Evolutionary conservation across 352 stramenopile species (phyloP).

Genomic region (Elongisporangium anandrum): DNA sequence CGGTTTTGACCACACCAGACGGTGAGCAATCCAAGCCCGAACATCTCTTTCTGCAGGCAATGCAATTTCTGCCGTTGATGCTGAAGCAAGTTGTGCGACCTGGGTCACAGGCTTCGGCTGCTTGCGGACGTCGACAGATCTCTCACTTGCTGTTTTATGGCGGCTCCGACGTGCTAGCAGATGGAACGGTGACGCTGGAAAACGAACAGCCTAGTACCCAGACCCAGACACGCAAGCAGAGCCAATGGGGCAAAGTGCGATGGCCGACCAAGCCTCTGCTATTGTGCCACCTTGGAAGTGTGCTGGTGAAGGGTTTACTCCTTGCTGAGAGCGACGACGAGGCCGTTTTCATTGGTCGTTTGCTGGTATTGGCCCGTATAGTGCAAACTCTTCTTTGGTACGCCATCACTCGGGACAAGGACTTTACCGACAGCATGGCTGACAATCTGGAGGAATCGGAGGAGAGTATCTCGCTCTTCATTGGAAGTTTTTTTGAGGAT

Average conservation of each 20-base stretch:
- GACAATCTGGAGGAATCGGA: conserved; percentile 46
- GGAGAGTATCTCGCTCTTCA: conserved; percentile 50
- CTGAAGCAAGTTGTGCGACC: conserved; percentile 44
- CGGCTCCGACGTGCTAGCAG: conserved; percentile 57
- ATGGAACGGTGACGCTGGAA: conserved; percentile 68
- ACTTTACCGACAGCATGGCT: conserved; percentile 60
- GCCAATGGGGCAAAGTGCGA: conserved; percentile 77
- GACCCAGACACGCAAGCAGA: conserved; percentile 85
- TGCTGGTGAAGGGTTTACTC: conserved; percentile 69
- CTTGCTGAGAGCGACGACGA: conserved; percentile 50
- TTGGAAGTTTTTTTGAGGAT: conserved; percentile 36
- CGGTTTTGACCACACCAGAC: conserved; percentile 54
- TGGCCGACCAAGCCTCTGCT: conserved; percentile 74
- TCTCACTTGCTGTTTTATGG: conserved; percentile 67
- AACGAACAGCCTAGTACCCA: conserved; percentile 78
- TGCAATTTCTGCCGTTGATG: conserved; percentile 76
- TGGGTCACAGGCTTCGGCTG: conserved; percentile 16
- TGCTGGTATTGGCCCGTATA: conserved; percentile 64
- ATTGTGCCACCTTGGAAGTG: conserved; percentile 64
- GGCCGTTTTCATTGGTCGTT: conserved; percentile 50
- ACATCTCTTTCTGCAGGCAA: conserved; percentile 60
- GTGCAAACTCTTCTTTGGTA: conserved; percentile 82
- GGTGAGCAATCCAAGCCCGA: conserved; percentile 58
- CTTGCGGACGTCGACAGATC: conserved; percentile 36
- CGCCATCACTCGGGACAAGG: conserved; percentile 46